Percentiles rank a stretch among this genome's conserved stretches.
Evolutionary conservation across 2,329 filamentous ascomycete genomes (phyloP).

Genomic region (Alternaria ventricosa): DNA sequence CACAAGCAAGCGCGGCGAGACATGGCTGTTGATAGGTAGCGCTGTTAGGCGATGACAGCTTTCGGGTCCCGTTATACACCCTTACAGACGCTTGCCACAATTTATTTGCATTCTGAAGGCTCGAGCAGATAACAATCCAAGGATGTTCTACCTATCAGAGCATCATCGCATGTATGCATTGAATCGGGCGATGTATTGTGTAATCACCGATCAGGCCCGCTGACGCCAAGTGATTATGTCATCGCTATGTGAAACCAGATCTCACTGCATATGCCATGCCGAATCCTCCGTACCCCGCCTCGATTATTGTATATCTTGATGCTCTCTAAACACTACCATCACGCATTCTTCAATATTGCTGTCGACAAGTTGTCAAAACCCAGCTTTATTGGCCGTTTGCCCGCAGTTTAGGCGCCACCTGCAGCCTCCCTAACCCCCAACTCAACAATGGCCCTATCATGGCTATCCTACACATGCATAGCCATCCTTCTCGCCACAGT

Average conservation of each 20-base stretch:
- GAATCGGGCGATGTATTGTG: background rate
- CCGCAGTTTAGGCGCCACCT: background rate
- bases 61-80: too few relatives aligned
- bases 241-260: background rate
- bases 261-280: background rate
- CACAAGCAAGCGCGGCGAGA: too few relatives aligned
- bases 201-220: background rate
- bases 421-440: background rate
- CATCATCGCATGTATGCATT: background rate
- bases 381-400: background rate
- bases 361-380: background rate
- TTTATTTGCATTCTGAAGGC: too few relatives aligned
- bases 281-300: background rate
- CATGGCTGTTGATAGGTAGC: too few relatives aligned
- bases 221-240: background rate
- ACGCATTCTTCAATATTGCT: background rate
- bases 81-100: too few relatives aligned
- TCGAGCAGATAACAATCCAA: too few relatives aligned
- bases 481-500: constrained; percentile 1
- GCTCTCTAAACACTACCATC: too few relatives aligned
- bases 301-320: background rate
- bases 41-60: too few relatives aligned
- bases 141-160: too few relatives aligned
- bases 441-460: background rate
- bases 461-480: constrained; percentile 7